phyloP scores from a whole-genome alignment of 257 asterid genomes.

The Fraxinus pennsylvanica region DNA sequence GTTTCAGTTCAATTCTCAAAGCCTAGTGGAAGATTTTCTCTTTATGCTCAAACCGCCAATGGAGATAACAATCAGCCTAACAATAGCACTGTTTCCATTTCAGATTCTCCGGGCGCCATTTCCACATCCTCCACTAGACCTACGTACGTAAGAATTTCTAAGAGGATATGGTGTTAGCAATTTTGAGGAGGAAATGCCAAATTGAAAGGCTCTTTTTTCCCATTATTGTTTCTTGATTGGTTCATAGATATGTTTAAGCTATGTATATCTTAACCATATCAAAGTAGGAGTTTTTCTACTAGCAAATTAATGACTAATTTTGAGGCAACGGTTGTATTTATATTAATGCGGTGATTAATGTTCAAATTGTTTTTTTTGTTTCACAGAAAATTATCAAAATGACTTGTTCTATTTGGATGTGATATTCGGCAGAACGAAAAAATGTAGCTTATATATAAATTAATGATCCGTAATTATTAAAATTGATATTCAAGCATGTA shows the following conservation, averaged over 20 bases:
- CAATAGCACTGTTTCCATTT: constrained; percentile 33
- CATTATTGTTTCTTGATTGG: neutral
- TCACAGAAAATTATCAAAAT: no score
- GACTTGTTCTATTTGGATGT: no score
- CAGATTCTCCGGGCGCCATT: constrained; percentile 37
- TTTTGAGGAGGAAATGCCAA: neutral
- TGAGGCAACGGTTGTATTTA: no score
- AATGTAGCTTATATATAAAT: no score
- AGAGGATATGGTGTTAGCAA: neutral
- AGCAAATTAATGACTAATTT: neutral
- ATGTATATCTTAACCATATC: neutral
- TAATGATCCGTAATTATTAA: no score
- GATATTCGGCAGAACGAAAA: no score
- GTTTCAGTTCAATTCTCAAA: constrained; percentile 23
- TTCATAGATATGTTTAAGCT: neutral
- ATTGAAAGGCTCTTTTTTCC: neutral
- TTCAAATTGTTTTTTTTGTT: no score
- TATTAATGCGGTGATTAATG: neutral
- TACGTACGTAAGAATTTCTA: constrained; percentile 23
- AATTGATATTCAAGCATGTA: neutral
- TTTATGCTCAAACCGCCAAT: constrained; percentile 46
- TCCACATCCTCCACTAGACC: constrained; percentile 31
- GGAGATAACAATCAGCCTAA: constrained; percentile 34
- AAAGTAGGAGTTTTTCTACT: neutral
- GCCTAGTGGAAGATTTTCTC: constrained; percentile 31